Evolutionary conservation across 1,139 yeast genomes (phyloP), one percentile per base, ranked within the genome.

Genomic region (Kazachstania sp.): DNA sequence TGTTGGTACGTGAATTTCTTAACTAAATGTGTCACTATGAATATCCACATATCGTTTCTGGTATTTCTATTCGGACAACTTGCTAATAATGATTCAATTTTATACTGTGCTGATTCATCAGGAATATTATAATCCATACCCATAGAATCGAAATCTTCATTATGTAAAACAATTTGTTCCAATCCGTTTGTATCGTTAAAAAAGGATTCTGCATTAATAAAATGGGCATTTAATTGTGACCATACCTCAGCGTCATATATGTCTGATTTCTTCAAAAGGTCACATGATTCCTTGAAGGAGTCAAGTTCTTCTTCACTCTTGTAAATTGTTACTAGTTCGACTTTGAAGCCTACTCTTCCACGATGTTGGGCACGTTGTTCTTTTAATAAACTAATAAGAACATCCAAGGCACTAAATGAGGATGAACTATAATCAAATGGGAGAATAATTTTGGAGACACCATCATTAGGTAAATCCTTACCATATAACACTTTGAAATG

Each of bases 371-470:
- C 60, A 28, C 59, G 57, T 57, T 88, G 97, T 50, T 83, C 87
- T 38, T 71, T 68, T 32, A 84, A 66, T 51, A 83, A 68, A 3
- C 80, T 76, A 3, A 78, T 69, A 15, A 87, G 60, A 56, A 86
- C 78, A 59, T 86, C 95, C 11, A 85, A 62, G 42, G 86, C 66
- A 0, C 79, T 86, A 38, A 86, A 54, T 1, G 95, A 83, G 0
- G 88, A 77, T 1, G 68, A 61, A 0, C 90, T 87, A 26, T 84
- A 75, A 28, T 60, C 60, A 38, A 54, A 59, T n/a, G 53, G 54
- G 5, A 63, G 56, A 15, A 57, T 55, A 7, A 74, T 46, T 30
- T 55, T 58, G 4, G 46, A 43, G 8, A 41, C 31, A 19, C 44
- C 49, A 29, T 39, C 43, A 5, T 31, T 32, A 7, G 32, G 20